Evolutionary conservation across 2,329 filamentous ascomycete species (phyloP).

Genomic region (Helotiales sp.): DNA sequence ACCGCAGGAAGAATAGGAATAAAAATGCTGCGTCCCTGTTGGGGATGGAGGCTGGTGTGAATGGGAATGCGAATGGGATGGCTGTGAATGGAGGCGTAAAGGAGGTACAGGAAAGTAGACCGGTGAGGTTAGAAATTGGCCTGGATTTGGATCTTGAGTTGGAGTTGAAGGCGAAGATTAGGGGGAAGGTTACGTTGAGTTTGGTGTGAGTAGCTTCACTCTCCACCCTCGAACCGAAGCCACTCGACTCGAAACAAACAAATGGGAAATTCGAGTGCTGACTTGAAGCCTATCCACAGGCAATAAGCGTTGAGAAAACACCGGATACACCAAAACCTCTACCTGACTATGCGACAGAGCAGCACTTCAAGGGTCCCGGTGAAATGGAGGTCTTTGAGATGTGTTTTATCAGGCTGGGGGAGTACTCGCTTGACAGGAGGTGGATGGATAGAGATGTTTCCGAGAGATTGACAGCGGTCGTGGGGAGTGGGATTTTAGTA

Average conservation of each 20-base stretch:
- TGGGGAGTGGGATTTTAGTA: conserved; percentile 7
- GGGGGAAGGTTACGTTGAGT: conserved; percentile 24
- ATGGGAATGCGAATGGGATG: neutral
- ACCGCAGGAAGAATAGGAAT: conserved; percentile 15
- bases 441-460: conserved; percentile 26
- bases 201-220: conserved; percentile 27
- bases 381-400: conserved; percentile 20
- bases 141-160: conserved; percentile 29
- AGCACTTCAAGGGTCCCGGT: neutral
- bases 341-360: conserved; percentile 3
- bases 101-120: conserved; percentile 14
- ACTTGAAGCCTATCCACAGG: conserved; percentile 12
- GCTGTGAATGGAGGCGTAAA: neutral
- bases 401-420: conserved; percentile 22
- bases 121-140: conserved; percentile 23
- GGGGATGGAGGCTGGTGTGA: neutral
- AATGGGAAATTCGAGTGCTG: conserved; percentile 7
- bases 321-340: neutral
- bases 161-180: conserved; percentile 27
- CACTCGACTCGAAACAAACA: too few relatives aligned
- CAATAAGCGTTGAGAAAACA: conserved; percentile 28
- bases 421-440: conserved; percentile 16
- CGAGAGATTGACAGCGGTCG: conserved; percentile 15
- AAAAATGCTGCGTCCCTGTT: conserved; percentile 3
- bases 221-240: too few relatives aligned